phyloP scores from a whole-genome alignment of 2,329 filamentous ascomycete species.

The Botryotinia calthae region DNA sequence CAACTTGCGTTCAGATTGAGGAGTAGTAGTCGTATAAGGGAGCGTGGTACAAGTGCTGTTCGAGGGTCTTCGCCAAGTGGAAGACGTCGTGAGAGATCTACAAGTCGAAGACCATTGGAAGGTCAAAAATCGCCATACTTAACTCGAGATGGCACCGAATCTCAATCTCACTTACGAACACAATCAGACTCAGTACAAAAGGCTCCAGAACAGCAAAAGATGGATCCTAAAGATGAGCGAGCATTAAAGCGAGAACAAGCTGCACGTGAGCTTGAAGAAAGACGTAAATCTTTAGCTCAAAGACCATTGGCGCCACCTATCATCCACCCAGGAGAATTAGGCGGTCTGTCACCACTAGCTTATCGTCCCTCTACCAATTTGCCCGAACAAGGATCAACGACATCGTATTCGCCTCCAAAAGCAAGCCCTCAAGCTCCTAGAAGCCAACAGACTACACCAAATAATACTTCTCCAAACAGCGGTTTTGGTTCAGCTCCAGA shows the following conservation, averaged over 20 bases:
- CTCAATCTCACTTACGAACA: conserved; percentile 39
- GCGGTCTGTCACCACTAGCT: conserved; percentile 36
- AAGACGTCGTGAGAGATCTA: conserved; percentile 37
- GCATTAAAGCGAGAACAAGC: conserved; percentile 69
- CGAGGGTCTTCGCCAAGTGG: conserved; percentile 36
- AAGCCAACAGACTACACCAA: conserved; percentile 59
- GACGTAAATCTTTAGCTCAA: conserved; percentile 77
- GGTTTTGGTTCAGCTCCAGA: conserved; percentile 47
- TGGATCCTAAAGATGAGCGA: conserved; percentile 58
- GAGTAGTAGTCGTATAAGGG: conserved; percentile 47
- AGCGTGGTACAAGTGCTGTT: conserved; percentile 36
- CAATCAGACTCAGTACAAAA: conserved; percentile 39
- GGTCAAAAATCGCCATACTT: conserved; percentile 26
- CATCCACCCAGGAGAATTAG: conserved; percentile 64
- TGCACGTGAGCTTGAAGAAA: conserved; percentile 83
- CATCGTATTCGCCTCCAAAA: conserved; percentile 38
- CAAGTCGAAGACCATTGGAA: conserved; percentile 32
- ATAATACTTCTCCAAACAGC: conserved; percentile 30
- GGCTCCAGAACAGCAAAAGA: conserved; percentile 43
- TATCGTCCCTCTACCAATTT: conserved; percentile 34
- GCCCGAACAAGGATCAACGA: conserved; percentile 20
- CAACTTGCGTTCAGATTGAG: conserved; percentile 57
- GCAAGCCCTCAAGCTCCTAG: conserved; percentile 48
- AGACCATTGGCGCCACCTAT: conserved; percentile 78
- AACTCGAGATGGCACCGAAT: conserved; percentile 26